Conservation (phyloP, 306 rosid species). For the Vigna hirtella region DNA sequence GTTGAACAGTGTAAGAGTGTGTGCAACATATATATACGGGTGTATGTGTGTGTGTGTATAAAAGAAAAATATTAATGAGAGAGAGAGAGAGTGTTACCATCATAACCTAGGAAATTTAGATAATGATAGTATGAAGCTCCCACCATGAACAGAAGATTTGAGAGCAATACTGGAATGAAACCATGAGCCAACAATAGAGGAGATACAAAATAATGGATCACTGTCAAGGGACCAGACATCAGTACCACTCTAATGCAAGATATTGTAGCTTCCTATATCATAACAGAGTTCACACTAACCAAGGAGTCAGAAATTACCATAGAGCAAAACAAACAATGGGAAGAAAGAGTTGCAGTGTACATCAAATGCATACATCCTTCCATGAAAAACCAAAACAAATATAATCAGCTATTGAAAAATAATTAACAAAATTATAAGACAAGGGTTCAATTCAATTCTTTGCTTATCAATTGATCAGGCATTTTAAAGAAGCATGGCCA, state of each 20-base stretch:
- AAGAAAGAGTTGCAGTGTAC: constrained; percentile 99
- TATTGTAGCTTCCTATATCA: constrained; percentile 32
- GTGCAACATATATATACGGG: not conserved
- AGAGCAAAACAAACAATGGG: constrained; percentile 92
- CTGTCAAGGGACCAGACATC: constrained; percentile 68
- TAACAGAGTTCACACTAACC: constrained; percentile 21
- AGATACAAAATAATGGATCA: constrained; percentile 93
- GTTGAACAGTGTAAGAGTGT: not conserved
- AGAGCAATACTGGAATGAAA: constrained; percentile 85
- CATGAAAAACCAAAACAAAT: constrained; percentile 42
- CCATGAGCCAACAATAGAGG: constrained; percentile 97
- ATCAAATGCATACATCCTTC: constrained; percentile 97
- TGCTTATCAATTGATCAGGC: constrained; percentile 25
- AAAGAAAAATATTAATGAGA: not conserved
- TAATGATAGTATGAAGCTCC: constrained; percentile 96
- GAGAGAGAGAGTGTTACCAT: constrained; percentile 63
- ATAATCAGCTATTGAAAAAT: constrained; percentile 43
- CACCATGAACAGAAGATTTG: constrained; percentile 95
- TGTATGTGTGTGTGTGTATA: no score
- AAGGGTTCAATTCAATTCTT: not conserved
- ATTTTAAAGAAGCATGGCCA: constrained; percentile 37
- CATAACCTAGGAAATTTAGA: constrained; percentile 98
- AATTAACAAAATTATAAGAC: constrained; percentile 29
- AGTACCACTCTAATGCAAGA: constrained; percentile 40
- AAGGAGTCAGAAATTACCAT: constrained; percentile 66